Base-by-base conservation (phyloP, 192 early-diverging fungal species). In the Podila clonocystis region DNA sequence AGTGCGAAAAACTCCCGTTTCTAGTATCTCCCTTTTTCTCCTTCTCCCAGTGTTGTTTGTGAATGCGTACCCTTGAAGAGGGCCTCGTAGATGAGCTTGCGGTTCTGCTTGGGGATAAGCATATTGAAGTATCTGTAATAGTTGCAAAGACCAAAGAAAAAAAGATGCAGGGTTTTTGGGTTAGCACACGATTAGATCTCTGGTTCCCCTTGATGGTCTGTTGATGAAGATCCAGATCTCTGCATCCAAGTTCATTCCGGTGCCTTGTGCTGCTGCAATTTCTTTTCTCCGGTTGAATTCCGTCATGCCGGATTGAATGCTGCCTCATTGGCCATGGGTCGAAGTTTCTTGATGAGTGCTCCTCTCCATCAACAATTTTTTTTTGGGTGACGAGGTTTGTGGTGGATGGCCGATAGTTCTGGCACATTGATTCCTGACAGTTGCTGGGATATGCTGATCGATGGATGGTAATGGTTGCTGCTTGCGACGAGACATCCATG, bases 61-160 rank as follows among this genome's bases (percentile, higher is more conserved):
- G 41, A 19, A 9, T 75, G 34, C 86, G 72, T 86, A 92, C 94
- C 92, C 77, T 89, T 93, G 93, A 95, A 95, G 75, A 95, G 89
- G 79, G 89, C 90, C 89, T 96, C 94, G 94, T 96, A 96, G 89
- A 98, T 97, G 85, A 85, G 82, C 94, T 96, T 97, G 87, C 97
- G 91, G 93, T 99, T 97, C 86, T 94, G 86, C 88, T 95, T 96
- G 80, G 95, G 92, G 89, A 99, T 97, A 85, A 97, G 94, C 97
- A 99, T 99, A 85, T 84, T 95, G 75, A 69, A 80, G 67, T 80
- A 80, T 73, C 70, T 80, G 67, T 1, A 55, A 26, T 24, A 24
- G 20, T 55, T 12, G 3, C 26, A 1, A 52, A 55, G 52, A 55
- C 12, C 12, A 55, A 22, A 55, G 17, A n/a, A 55, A 55, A 24